Percentiles rank a stretch among this genome's conserved stretches.
Evolutionary conservation across 2,329 filamentous ascomycete genomes (phyloP).

Genomic region (Chaetomium globosum): DNA sequence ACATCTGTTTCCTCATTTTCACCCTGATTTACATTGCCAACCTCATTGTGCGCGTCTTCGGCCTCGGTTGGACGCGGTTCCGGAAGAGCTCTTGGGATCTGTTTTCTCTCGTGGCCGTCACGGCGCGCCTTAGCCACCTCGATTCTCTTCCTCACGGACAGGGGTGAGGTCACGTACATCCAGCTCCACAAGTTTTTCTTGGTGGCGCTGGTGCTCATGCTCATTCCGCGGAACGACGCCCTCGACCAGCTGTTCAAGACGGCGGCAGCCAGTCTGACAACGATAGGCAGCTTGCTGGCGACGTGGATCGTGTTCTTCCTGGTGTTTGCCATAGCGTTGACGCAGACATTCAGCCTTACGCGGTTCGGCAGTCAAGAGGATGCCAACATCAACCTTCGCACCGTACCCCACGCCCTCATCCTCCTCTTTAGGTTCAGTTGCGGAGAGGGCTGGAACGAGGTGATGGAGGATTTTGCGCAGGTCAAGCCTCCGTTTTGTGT

Average conservation of each 20-base stretch:
- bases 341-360: constrained; percentile 92
- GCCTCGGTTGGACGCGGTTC: constrained; percentile 90
- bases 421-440: constrained; percentile 90
- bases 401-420: constrained; percentile 89
- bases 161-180: constrained; percentile 64
- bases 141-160: constrained; percentile 69
- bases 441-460: constrained; percentile 92
- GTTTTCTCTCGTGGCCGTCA: constrained; percentile 78
- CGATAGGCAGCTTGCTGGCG: constrained; percentile 87
- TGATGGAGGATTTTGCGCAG: constrained; percentile 93
- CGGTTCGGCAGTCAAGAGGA: constrained; percentile 75
- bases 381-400: constrained; percentile 87
- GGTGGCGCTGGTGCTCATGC: constrained; percentile 81
- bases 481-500: constrained; percentile 83
- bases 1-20: constrained; percentile 77
- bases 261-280: constrained; percentile 85
- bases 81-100: constrained; percentile 93
- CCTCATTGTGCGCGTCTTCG: constrained; percentile 78
- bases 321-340: constrained; percentile 93
- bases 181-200: constrained; percentile 93
- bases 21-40: constrained; percentile 83
- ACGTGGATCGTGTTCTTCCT: constrained; percentile 98
- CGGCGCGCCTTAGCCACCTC: constrained; percentile 80
- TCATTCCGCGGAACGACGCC: constrained; percentile 95
- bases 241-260: constrained; percentile 99